Base-by-base conservation (phyloP, 306 rosid genomes). In the Cicer pinnatifidum region DNA sequence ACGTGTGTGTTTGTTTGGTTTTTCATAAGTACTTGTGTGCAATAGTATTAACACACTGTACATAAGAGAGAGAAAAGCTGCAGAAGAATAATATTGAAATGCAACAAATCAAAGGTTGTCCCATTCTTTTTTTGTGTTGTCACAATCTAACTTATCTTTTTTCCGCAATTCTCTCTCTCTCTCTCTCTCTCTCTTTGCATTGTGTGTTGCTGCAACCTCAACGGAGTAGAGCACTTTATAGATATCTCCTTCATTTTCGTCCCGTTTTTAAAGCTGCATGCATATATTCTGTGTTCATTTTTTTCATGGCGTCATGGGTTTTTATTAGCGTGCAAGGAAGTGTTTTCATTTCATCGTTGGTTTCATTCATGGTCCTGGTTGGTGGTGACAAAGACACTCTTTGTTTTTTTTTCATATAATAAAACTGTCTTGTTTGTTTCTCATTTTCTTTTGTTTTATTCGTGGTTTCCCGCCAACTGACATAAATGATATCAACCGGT, bases 71-170 rank as follows among this genome's bases (percentile, higher is more conserved):
- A n/a, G 15, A 4, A 28, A 81, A 90, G 91, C 96, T 92, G 96
- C 92, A 84, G 90, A 73, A 83, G 96, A 87, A 92, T 86, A 87
- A 87, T 63, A 53, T 57, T 20, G 63, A 57, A 91, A 88, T 86
- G 83, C 88, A 89, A 89, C 89, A 87, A 92, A 90, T 84, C 94
- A 86, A 86, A 85, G 89, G 91, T 88, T 89, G 78, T 71, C 89
- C 84, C 87, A 83, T 86, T 75, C 84, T 77, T 88, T 86, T 69
- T 81, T 84, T 43, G 95, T 85, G 84, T 52, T 86, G 92, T 92
- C 96, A 84, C 79, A 41, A 81, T 92, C 98, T 61, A 74, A 74
- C 60, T 52, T 15, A 64, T 80, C 93, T 89, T 89, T 91, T 74
- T 63, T 78, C 95, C 95, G 91, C 88, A 89, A 88, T 84, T 88